phyloP scores from a whole-genome alignment of 495 filamentous ascomycete genomes.

The Paragyromitra xinjiangensis region DNA sequence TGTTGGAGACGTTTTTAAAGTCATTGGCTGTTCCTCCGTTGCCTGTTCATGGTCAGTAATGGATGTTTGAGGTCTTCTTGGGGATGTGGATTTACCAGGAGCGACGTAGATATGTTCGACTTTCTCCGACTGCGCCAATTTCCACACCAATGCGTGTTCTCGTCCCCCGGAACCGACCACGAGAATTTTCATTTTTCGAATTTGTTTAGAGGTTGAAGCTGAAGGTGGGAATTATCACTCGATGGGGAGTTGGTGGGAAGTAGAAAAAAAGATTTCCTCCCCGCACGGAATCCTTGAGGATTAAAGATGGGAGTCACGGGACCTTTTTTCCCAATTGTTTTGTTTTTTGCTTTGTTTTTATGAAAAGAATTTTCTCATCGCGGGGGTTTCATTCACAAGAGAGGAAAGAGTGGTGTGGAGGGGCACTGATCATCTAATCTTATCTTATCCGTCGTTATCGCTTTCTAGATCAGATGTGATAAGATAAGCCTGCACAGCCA shows the following conservation, averaged over 20 bases:
- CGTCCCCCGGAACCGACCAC: slow-evolving; percentile 92
- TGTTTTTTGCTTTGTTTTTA: slow-evolving; percentile 15
- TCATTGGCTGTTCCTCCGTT: slow-evolving; percentile 87
- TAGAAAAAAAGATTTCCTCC: slow-evolving; percentile 11
- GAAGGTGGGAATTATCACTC: not conserved
- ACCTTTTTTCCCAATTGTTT: slow-evolving; percentile 5
- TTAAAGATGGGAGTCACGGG: slow-evolving; percentile 1
- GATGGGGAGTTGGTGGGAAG: not conserved
- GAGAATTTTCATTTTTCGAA: slow-evolving; percentile 66
- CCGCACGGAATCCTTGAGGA: not conserved
- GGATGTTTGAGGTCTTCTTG: not conserved
- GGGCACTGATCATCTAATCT: slow-evolving; percentile 24
- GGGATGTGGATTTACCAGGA: slow-evolving; percentile 60
- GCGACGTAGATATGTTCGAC: slow-evolving; percentile 73
- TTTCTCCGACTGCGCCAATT: slow-evolving; percentile 79
- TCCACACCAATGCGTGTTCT: slow-evolving; percentile 96
- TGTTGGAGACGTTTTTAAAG: slow-evolving; percentile 76
- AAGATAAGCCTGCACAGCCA: slow-evolving; percentile 22
- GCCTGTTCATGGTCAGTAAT: slow-evolving; percentile 61
- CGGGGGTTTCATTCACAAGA: slow-evolving; percentile 4
- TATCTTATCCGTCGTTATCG: slow-evolving; percentile 29
- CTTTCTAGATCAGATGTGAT: slow-evolving; percentile 2
- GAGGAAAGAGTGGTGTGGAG: not conserved
- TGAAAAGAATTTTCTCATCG: slow-evolving; percentile 1
- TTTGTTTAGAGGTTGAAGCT: slow-evolving; percentile 16